phyloP scores from a whole-genome alignment of 2,329 filamentous ascomycete genomes.

The Calonectria hawksworthii region DNA sequence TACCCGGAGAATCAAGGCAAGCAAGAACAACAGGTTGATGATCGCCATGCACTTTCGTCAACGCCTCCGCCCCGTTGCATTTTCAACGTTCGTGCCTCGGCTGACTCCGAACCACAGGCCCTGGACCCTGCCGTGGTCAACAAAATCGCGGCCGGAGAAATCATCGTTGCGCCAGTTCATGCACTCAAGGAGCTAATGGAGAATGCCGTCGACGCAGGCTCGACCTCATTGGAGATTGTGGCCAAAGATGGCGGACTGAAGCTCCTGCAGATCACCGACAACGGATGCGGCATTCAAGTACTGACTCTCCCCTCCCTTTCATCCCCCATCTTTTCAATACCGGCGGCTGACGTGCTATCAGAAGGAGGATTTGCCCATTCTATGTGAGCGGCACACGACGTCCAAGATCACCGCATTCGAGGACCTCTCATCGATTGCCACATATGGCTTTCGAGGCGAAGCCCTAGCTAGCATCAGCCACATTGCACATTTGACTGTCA shows the following conservation, averaged over 20 bases:
- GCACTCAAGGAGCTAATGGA: slow-evolving; percentile 97
- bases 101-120: slow-evolving; percentile 66
- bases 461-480: slow-evolving; percentile 98
- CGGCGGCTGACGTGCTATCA: slow-evolving; percentile 53
- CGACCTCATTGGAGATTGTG: slow-evolving; percentile 89
- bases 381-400: slow-evolving; percentile 97
- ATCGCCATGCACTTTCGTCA: not conserved
- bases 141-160: slow-evolving; percentile 98
- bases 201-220: slow-evolving; percentile 97
- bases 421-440: slow-evolving; percentile 89
- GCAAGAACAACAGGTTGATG: slow-evolving; percentile 30
- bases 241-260: slow-evolving; percentile 97
- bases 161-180: slow-evolving; percentile 96
- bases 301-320: slow-evolving; percentile 41
- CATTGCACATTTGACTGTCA: slow-evolving; percentile 95
- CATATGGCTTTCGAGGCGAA: slow-evolving; percentile 98
- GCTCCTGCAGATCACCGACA: slow-evolving; percentile 95
- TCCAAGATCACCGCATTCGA: slow-evolving; percentile 96
- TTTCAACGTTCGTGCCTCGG: slow-evolving; percentile 4
- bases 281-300: slow-evolving; percentile 95
- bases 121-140: slow-evolving; percentile 95
- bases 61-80: slow-evolving; percentile 17
- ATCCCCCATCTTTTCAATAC: not conserved
- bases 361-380: slow-evolving; percentile 91
- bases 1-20: slow-evolving; percentile 65